Conservation (phyloP, 2,329 filamentous ascomycete genomes). For the Exophiala alcalophila region DNA sequence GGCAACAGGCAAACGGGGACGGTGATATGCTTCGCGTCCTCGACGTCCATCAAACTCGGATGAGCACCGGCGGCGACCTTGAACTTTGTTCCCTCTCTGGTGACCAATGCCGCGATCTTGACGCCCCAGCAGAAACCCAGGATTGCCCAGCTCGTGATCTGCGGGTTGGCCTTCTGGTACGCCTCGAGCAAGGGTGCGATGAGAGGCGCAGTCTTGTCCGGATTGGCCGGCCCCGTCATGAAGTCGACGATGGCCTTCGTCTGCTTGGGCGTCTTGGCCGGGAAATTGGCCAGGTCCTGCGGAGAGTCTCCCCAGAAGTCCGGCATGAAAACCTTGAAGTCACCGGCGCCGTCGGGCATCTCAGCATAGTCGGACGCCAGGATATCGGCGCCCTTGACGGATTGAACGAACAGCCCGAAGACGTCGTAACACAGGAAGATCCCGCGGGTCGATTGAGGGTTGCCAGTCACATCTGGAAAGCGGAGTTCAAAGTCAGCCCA, state of each 20-base stretch:
- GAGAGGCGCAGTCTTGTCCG: background rate
- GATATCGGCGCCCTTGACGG: constrained; percentile 10
- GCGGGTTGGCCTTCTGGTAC: constrained; percentile 9
- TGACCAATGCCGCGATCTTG: constrained; percentile 43
- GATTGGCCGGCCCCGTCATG: constrained; percentile 9
- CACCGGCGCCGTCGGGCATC: constrained; percentile 8
- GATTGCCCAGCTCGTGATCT: constrained; percentile 6
- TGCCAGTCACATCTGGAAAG: constrained; percentile 14
- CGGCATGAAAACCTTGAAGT: constrained; percentile 15
- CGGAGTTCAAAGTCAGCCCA: no score
- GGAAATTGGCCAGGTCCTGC: constrained; percentile 10
- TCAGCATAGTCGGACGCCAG: constrained; percentile 6
- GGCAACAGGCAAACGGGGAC: constrained; percentile 53
- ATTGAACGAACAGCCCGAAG: constrained; percentile 11
- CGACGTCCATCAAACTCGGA: constrained; percentile 54
- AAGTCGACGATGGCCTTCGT: constrained; percentile 4
- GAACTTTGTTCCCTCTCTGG: constrained; percentile 45
- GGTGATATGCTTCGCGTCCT: constrained; percentile 49
- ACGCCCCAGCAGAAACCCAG: constrained; percentile 13
- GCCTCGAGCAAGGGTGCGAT: constrained; percentile 7
- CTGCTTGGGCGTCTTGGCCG: constrained; percentile 9
- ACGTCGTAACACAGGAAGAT: constrained; percentile 13
- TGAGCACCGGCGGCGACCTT: constrained; percentile 51
- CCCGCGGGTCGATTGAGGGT: constrained; percentile 1
- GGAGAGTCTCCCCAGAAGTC: constrained; percentile 15